Conservation (phyloP, 73 alveolate species). For the Paramecium primaurelia region DNA sequence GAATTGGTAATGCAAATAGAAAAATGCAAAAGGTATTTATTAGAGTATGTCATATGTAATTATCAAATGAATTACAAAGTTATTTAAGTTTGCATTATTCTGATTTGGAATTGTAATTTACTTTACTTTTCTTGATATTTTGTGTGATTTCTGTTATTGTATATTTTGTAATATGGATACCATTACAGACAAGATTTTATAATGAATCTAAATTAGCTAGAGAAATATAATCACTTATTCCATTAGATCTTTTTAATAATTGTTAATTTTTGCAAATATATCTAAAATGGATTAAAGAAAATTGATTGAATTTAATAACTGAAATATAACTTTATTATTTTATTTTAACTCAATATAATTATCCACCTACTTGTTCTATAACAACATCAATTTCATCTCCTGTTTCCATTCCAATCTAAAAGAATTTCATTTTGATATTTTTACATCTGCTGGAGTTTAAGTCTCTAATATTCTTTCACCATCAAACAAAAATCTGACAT, state of each 20-base stretch:
- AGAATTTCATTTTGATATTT: neutral
- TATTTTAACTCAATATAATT: neutral
- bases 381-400: constrained; percentile 59
- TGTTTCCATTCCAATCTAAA: constrained; percentile 44
- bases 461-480: constrained; percentile 48
- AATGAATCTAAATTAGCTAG: neutral
- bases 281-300: neutral
- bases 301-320: neutral
- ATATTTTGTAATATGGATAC: neutral
- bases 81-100: neutral
- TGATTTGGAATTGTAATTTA: neutral
- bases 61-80: neutral
- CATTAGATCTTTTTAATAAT: neutral
- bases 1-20: neutral
- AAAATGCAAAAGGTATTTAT: neutral
- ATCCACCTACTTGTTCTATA: constrained; percentile 51
- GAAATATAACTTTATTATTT: neutral
- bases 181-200: neutral
- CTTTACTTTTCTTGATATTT: neutral
- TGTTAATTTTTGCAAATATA: neutral
- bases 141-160: neutral
- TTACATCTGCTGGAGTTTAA: constrained; percentile 45
- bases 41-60: neutral
- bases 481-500: constrained; percentile 53
- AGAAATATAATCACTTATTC: neutral